phyloP scores from a whole-genome alignment of 805 yeast genomes.

The Yamadazyma akitaensis region DNA sequence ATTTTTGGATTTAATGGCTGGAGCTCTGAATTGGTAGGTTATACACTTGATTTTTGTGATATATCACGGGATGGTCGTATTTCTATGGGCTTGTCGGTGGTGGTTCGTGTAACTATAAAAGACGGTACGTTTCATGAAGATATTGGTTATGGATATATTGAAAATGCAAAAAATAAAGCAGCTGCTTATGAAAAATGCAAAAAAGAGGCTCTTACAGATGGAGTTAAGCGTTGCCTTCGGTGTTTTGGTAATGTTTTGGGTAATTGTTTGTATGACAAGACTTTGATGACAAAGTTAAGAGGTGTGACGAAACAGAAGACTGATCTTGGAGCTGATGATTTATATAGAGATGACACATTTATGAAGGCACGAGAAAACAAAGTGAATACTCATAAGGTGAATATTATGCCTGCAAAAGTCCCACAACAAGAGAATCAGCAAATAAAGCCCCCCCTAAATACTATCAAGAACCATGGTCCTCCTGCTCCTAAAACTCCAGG shows the following conservation, averaged over 20 bases:
- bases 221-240: constrained; percentile 71
- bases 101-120: constrained; percentile 65
- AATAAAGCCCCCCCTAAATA: background rate
- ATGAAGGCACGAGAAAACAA: constrained; percentile 8
- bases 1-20: constrained; percentile 84
- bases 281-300: constrained; percentile 51
- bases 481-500: constrained; percentile 2
- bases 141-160: constrained; percentile 71
- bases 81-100: constrained; percentile 66
- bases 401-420: constrained; percentile 4
- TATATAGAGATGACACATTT: constrained; percentile 28
- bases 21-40: constrained; percentile 65
- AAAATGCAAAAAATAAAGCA: constrained; percentile 65
- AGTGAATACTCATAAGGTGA: constrained; percentile 3
- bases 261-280: constrained; percentile 78
- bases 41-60: constrained; percentile 70
- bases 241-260: constrained; percentile 80
- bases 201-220: constrained; percentile 85
- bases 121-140: constrained; percentile 84
- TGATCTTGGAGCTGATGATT: constrained; percentile 29
- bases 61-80: constrained; percentile 50
- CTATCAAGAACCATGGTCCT: background rate
- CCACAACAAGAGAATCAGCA: background rate
- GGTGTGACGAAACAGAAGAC: constrained; percentile 24
- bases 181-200: constrained; percentile 77